phyloP scores from a whole-genome alignment of 176 grass and related monocot species.

The Dactylis glomerata region DNA sequence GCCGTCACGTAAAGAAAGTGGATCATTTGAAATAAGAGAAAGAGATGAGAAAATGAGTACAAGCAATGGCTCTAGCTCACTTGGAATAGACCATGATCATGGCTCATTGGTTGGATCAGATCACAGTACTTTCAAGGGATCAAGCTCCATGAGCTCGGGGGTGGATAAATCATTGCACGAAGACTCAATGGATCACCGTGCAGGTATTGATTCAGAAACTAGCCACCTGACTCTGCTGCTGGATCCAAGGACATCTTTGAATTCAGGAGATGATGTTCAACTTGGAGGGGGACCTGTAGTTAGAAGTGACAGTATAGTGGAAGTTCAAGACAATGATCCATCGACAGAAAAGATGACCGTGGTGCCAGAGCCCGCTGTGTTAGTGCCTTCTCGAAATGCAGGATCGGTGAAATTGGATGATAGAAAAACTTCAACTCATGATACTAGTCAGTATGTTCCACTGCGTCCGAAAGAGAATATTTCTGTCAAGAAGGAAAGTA shows the following conservation, averaged over 20 bases:
- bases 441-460: conserved; percentile 7
- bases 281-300: conserved; percentile 12
- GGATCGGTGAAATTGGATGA: conserved; percentile 23
- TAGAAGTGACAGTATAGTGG: neutral
- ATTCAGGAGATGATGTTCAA: conserved; percentile 16
- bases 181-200: conserved; percentile 46
- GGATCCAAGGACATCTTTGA: conserved; percentile 23
- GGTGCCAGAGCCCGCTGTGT: neutral
- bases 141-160: conserved; percentile 58
- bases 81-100: conserved; percentile 42
- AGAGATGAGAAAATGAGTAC: conserved; percentile 44
- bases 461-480: conserved; percentile 10
- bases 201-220: conserved; percentile 35
- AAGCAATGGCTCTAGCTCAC: conserved; percentile 44
- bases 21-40: conserved; percentile 26
- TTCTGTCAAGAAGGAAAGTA: conserved; percentile 28
- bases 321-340: conserved; percentile 16
- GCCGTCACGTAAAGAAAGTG: conserved; percentile 31
- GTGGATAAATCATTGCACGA: conserved; percentile 38
- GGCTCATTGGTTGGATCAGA: conserved; percentile 42
- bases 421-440: neutral
- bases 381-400: neutral
- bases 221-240: conserved; percentile 19
- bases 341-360: neutral
- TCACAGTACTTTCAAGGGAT: conserved; percentile 46